Base-by-base conservation (phyloP, 148 eudicot species). In the Arbutus unedo region DNA sequence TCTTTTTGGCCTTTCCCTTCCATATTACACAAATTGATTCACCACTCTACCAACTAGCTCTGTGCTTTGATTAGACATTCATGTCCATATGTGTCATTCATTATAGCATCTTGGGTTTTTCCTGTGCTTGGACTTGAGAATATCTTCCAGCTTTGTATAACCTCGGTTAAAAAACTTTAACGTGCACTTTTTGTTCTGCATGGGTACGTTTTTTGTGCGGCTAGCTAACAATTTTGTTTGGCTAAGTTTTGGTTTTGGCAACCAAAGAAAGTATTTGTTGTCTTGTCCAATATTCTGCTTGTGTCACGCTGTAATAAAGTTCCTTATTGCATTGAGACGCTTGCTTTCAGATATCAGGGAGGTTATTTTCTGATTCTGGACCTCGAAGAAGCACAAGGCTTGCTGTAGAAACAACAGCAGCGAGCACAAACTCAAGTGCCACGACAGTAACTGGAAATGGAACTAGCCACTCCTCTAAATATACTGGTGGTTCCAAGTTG, bases 311-410 rank as follows among this genome's bases (percentile, higher is more conserved):
- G 25, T 55, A 44, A 19, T 68, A 4, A 53, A 31, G 43, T 68
- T 57, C 50, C 71, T 82, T 0, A n/a, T 67, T 38, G 43, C 31
- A 14, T 15, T 19, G 54, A 11, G 25, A 55, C 71, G 43, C 43
- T 84, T 79, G 78, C 79, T 49, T 87, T 71, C 88, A 96, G 99
- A 91, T 97, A 85, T 94, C 99, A 66, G 99, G 95, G 82, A 94
- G 93, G 85, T 87, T 97, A 81, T 94, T 94, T 86, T 83, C 98
- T 83, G 99, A 97, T 89, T 94, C 98, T 78, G 90, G 92, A 77
- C 92, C 95, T 82, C 94, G 99, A 84, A 84, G 98, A 78, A 94
- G 97, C 85, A 86, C 91, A 57, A 89, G 99, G 80, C 96, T 92
- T 93, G 91, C 97, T 57, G 93, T 92, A 79, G 99, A 97, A 45